phyloP scores from a whole-genome alignment of 306 rosid genomes.

The Ammopiptanthus mongolicus region DNA sequence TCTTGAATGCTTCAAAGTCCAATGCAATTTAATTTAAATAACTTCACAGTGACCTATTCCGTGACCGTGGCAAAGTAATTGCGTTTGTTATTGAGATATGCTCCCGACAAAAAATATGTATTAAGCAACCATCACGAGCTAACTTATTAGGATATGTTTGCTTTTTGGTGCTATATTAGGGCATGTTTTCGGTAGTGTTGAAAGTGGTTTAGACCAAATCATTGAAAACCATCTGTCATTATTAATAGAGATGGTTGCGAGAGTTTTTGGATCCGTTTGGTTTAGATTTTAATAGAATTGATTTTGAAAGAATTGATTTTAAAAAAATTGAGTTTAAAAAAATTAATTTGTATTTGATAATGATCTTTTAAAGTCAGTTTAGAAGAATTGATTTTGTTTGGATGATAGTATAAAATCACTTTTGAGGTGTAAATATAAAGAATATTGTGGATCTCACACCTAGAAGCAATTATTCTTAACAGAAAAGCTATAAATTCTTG shows the following conservation, averaged over 20 bases:
- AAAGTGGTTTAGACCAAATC: conserved; percentile 34
- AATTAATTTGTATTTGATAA: too few relatives aligned
- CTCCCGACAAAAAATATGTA: background rate
- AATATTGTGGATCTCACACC: too few relatives aligned
- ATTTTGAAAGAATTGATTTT: too few relatives aligned
- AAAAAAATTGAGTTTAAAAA: too few relatives aligned
- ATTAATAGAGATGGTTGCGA: background rate
- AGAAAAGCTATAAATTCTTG: too few relatives aligned
- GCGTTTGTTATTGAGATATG: background rate
- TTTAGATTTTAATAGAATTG: too few relatives aligned
- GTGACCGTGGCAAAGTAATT: background rate
- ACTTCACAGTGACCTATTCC: conserved; percentile 29
- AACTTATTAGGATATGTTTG: background rate
- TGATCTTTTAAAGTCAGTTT: too few relatives aligned
- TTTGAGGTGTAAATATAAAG: too few relatives aligned
- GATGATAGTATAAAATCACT: too few relatives aligned
- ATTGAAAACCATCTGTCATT: background rate
- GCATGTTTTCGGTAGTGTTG: conserved; percentile 10
- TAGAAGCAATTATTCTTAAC: too few relatives aligned
- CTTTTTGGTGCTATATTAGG: too few relatives aligned
- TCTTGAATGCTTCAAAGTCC: conserved; percentile 28
- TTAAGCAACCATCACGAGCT: conserved; percentile 16
- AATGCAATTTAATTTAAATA: conserved; percentile 29
- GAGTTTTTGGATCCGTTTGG: background rate
- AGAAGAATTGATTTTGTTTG: too few relatives aligned